A percentile compares a stretch with the other conserved stretches of the same genome.
These are phyloP conservation scores for Cutaneotrichosporon sp. DNA, from an alignment of 1,284 basidiomycete species.

Conservation along the genomic window DNA sequence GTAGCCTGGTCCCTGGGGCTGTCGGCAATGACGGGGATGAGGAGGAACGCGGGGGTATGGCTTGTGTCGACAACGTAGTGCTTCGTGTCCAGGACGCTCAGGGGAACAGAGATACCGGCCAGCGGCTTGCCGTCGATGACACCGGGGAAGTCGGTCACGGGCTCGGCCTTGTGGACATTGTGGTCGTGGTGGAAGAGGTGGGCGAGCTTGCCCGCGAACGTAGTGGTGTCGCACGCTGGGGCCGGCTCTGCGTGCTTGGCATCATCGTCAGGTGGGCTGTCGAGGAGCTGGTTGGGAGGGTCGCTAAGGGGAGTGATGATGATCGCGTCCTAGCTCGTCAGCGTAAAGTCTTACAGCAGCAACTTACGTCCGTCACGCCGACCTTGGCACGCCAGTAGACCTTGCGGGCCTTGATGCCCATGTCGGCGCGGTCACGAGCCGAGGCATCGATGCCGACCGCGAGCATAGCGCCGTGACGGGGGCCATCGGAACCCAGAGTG, in stretches of 20 bases:
- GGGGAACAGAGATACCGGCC: slow-evolving; percentile 3
- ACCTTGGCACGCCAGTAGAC: slow-evolving; percentile 6
- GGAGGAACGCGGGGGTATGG: background rate
- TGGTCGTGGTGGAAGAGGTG: slow-evolving; percentile 4
- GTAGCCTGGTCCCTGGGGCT: background rate
- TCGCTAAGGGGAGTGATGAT: background rate
- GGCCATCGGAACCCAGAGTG: slow-evolving; percentile 1
- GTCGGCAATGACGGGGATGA: background rate
- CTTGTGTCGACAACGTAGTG: background rate
- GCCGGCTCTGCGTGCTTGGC: background rate
- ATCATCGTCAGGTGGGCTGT: background rate
- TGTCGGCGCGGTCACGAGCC: background rate
- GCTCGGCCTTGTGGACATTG: background rate
- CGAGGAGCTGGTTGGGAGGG: slow-evolving; percentile 4
- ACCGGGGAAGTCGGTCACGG: slow-evolving; percentile 6
- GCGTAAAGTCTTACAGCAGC: background rate
- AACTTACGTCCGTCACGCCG: background rate
- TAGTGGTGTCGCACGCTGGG: background rate
- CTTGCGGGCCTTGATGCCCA: background rate
- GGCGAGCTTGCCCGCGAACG: background rate
- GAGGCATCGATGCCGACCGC: background rate
- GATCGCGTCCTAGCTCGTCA: background rate
- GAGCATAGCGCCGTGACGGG: background rate
- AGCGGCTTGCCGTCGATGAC: slow-evolving; percentile 9
- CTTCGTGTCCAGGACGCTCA: slow-evolving; percentile 4